phyloP scores from a whole-genome alignment of 108 stramenopile genomes.

The Pseudonitzschia multistriata region DNA sequence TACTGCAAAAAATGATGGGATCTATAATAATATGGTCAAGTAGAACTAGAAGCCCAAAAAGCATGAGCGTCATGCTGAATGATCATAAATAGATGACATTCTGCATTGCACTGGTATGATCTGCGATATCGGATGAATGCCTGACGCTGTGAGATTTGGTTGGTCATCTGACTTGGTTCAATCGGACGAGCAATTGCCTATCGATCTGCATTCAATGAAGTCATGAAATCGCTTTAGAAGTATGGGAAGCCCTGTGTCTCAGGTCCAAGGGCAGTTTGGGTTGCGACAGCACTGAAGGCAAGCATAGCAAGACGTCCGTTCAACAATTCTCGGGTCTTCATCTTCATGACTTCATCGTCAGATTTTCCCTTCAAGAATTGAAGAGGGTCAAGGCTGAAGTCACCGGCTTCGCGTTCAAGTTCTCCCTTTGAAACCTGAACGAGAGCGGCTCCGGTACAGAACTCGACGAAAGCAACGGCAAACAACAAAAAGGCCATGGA shows the following conservation, averaged over 20 bases:
- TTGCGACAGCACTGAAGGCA: constrained; percentile 92
- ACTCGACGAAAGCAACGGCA: constrained; percentile 69
- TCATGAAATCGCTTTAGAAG: constrained; percentile 52
- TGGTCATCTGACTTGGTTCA: no score
- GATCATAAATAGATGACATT: no score
- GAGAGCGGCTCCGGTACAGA: constrained; percentile 73
- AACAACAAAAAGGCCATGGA: constrained; percentile 79
- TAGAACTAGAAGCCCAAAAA: not conserved
- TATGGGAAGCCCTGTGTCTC: constrained; percentile 70
- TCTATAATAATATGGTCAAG: not conserved
- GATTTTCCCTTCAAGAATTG: constrained; percentile 80
- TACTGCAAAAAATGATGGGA: not conserved
- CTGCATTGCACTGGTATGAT: no score
- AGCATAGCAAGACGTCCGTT: constrained; percentile 97
- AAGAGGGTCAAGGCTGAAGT: constrained; percentile 86
- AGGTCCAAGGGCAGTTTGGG: constrained; percentile 86
- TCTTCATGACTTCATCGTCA: constrained; percentile 61
- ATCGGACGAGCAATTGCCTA: no score
- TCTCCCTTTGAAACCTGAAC: constrained; percentile 92
- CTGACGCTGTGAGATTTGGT: no score
- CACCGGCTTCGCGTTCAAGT: constrained; percentile 87
- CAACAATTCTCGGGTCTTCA: constrained; percentile 87
- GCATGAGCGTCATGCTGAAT: not conserved
- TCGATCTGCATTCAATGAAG: no score
- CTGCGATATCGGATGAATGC: no score